Evolutionary conservation across 495 filamentous ascomycete species (phyloP).

Genomic region (Amorphotheca resinae): DNA sequence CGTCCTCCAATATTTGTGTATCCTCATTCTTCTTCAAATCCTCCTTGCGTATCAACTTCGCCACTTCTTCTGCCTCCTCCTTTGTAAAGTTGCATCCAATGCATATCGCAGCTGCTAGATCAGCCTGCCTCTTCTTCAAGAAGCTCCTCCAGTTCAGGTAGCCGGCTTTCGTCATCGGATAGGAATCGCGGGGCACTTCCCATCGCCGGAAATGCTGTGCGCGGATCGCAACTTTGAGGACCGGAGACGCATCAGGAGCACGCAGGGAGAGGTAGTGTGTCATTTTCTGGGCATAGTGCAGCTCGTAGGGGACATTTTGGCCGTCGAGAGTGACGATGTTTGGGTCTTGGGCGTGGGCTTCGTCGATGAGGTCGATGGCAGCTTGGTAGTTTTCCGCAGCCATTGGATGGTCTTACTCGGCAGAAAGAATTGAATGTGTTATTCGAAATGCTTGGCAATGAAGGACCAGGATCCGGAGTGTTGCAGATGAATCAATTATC

Average conservation of each 20-base stretch:
- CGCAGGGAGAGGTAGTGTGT: conserved; percentile 49
- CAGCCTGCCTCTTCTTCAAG: conserved; percentile 58
- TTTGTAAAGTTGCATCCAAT: conserved; percentile 33
- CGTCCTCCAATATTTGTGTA: conserved; percentile 52
- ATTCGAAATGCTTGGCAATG: too few species aligned
- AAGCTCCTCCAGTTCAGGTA: conserved; percentile 65
- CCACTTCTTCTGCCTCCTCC: conserved; percentile 30
- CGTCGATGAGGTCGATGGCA: conserved; percentile 55
- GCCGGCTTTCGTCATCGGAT: conserved; percentile 55
- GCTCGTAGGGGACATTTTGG: conserved; percentile 50
- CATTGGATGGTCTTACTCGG: too few species aligned
- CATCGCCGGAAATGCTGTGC: conserved; percentile 74
- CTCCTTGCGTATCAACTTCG: conserved; percentile 24
- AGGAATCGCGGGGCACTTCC: conserved; percentile 60
- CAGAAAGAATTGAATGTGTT: too few species aligned
- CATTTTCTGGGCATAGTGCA: conserved; percentile 71
- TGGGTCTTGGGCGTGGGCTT: conserved; percentile 60
- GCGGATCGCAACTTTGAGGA: conserved; percentile 58
- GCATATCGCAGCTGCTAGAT: conserved; percentile 43
- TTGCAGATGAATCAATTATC: too few species aligned
- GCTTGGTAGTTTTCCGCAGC: conserved; percentile 13
- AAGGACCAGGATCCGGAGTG: too few species aligned
- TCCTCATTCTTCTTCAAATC: conserved; percentile 34
- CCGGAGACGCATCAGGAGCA: conserved; percentile 43
- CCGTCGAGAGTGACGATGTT: conserved; percentile 29